Base-by-base conservation (phyloP, 371 early-diverging fungal species). In the Mucor plumbeus region DNA sequence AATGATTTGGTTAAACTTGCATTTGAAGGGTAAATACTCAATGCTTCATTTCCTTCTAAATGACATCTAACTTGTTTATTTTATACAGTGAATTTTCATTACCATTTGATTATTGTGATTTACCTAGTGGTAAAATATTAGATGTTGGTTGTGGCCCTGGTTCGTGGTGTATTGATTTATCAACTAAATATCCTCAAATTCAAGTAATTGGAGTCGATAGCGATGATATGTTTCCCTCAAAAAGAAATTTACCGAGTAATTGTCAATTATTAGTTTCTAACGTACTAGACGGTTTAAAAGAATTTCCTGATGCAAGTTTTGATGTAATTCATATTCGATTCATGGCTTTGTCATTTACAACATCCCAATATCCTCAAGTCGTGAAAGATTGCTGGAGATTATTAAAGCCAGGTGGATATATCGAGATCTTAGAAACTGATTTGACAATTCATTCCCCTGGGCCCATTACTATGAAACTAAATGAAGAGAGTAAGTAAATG, bases 91-190 rank as follows among this genome's bases (percentile, higher is more conserved):
- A 75, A 41, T 75, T 72, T 50, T 64, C 57, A 11, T 55, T 74
- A 21, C 78, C 78, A 4, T 70, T 74, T 48, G 68, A 74, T 40
- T 72, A 74, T 34, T 33, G 53, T 31, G 64, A 69, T 9, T 38
- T 77, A n/a, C 17, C 44, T 3, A 44, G 48, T 2, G 72, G 63
- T 33, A 47, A 44, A 38, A 67, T 77, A 4, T 40, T 77, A 3
- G 78, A 77, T 61, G 62, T 77, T 31, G 75, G 78, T 14, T 78
- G 78, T 67, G 78, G 78, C 6, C 70, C 75, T 26, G 78, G 78
- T 11, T 66, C 73, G 17, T 78, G 78, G 78, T 75, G 75, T 44
- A 72, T 78, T 57, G 78, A 78, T 56, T 53, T 78, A 8, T 68
- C 78, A 36, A 60, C 60, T 26, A 64, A 68, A 54, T 73, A 73